Percentiles rank a stretch among this genome's conserved stretches.
These are phyloP conservation scores for Trichoderma sp. DNA, from an alignment of 2,329 filamentous ascomycete genomes.

Conservation along the genomic window DNA sequence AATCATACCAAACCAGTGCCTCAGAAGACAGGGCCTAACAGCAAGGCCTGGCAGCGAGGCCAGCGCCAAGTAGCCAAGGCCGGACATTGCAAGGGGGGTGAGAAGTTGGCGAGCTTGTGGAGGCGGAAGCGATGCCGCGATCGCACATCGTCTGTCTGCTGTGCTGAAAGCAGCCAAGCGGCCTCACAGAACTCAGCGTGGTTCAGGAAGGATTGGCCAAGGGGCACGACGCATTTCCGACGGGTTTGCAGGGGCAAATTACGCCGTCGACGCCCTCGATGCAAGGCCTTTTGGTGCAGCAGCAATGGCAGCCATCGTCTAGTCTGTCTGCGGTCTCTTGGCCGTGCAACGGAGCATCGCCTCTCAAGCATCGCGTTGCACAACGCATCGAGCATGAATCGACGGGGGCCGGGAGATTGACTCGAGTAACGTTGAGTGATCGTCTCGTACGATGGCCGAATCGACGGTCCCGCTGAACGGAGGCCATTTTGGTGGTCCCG, in stretches of 20 bases:
- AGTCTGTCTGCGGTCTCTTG: neutral
- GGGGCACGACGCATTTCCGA: constrained; percentile 9
- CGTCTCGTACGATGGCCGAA: neutral
- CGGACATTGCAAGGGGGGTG: neutral
- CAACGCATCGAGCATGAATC: neutral
- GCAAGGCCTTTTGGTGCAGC: neutral
- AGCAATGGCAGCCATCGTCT: neutral
- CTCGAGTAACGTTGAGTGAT: constrained; percentile 13
- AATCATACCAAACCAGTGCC: neutral
- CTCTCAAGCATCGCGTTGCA: neutral
- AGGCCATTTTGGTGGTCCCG: neutral
- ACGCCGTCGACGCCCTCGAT: constrained; percentile 7
- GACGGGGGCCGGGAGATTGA: constrained; percentile 1
- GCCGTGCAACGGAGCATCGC: neutral
- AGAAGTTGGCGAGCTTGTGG: neutral
- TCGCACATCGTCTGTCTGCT: neutral
- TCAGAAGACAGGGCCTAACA: neutral
- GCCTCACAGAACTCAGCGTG: neutral
- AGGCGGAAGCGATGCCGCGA: constrained; percentile 9
- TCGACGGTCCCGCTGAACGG: neutral
- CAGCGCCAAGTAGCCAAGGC: neutral
- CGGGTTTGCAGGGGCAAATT: neutral
- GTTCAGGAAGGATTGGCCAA: neutral
- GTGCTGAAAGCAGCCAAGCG: constrained; percentile 3
- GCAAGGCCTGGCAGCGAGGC: neutral